phyloP scores from a whole-genome alignment of 176 grass and related monocot genomes.

The Bromus sterilis region DNA sequence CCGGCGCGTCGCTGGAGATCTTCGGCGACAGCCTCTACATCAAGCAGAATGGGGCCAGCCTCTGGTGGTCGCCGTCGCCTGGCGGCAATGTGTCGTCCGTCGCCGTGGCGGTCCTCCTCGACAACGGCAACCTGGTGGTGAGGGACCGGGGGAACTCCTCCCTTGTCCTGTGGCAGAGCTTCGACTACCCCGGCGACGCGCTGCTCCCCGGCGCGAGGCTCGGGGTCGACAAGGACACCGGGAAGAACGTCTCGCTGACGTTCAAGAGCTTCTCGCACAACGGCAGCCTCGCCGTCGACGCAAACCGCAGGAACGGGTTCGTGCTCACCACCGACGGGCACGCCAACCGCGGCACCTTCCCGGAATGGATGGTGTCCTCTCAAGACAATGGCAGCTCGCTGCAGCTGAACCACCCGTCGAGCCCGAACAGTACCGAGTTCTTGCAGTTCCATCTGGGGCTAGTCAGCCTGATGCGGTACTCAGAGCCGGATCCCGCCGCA shows the following conservation, averaged over 20 bases:
- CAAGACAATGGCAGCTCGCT: constrained; percentile 5
- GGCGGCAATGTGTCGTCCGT: neutral
- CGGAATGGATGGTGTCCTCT: constrained; percentile 32
- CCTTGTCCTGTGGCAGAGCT: constrained; percentile 32
- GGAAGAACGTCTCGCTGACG: constrained; percentile 14
- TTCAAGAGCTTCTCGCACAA: neutral
- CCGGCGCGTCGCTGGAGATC: neutral
- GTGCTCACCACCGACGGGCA: constrained; percentile 21
- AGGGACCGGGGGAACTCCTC: constrained; percentile 6
- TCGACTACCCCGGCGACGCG: constrained; percentile 29
- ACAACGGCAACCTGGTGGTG: constrained; percentile 31
- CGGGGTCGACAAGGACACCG: constrained; percentile 28
- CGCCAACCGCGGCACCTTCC: neutral
- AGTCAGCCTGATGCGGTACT: constrained; percentile 19
- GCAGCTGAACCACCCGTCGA: neutral
- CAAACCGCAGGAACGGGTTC: neutral
- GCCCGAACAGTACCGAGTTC: neutral
- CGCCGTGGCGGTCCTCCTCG: neutral
- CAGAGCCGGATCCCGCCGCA: neutral
- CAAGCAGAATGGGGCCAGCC: neutral
- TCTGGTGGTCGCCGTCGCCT: neutral
- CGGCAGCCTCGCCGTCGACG: constrained; percentile 31
- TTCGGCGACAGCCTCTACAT: neutral
- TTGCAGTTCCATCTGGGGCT: constrained; percentile 13
- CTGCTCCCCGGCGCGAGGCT: constrained; percentile 37